These are phyloP conservation scores for Dendrobium chrysotoxum DNA, from an alignment of 106 monocot species.

Conservation along the genomic window DNA sequence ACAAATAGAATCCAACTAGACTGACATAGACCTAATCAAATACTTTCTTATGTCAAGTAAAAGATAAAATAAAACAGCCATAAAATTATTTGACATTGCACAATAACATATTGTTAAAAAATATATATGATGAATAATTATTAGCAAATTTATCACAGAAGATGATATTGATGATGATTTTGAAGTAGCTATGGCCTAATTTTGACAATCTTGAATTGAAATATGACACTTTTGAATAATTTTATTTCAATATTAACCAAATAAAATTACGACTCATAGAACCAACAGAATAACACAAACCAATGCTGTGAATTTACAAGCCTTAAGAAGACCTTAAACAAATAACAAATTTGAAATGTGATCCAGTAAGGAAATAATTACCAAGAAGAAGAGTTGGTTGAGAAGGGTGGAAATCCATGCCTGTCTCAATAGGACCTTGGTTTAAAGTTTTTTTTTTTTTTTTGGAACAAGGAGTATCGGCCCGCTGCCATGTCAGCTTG, in stretches of 20 bases:
- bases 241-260: too few relatives aligned
- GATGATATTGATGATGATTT: background rate
- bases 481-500: too few relatives aligned
- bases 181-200: too few relatives aligned
- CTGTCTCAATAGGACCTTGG: constrained; percentile 30
- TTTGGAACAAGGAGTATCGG: too few relatives aligned
- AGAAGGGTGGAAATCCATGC: constrained; percentile 53
- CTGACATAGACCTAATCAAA: background rate
- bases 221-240: too few relatives aligned
- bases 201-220: too few relatives aligned
- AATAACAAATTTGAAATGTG: background rate
- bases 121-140: background rate
- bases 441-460: too few relatives aligned
- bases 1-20: background rate
- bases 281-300: constrained; percentile 7
- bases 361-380: constrained; percentile 1
- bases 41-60: background rate
- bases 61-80: background rate
- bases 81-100: background rate
- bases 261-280: too few relatives aligned
- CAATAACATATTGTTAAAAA: background rate
- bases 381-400: constrained; percentile 41
- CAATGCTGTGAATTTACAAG: background rate
- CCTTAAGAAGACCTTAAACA: background rate
- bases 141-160: background rate